phyloP scores from a whole-genome alignment of 306 rosid species.

The Dalbergia cultrata region DNA sequence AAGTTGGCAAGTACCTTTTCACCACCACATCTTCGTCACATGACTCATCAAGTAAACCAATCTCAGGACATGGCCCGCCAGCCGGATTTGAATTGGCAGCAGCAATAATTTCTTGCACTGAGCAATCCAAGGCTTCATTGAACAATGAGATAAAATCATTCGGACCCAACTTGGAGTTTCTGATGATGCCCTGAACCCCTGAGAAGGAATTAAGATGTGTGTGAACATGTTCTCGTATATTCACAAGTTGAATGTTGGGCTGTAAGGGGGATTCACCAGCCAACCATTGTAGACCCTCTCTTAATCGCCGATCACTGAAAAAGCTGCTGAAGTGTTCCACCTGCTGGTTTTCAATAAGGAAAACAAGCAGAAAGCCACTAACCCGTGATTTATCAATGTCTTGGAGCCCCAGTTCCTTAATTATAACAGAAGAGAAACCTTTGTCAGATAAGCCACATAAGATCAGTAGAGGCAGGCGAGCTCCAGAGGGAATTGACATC shows the following conservation, averaged over 20 bases:
- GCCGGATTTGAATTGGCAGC: slow-evolving; percentile 68
- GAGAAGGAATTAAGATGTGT: slow-evolving; percentile 66
- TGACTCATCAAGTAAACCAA: slow-evolving; percentile 60
- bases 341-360: slow-evolving; percentile 66
- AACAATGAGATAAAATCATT: slow-evolving; percentile 72
- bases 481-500: slow-evolving; percentile 73
- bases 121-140: slow-evolving; percentile 81
- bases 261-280: slow-evolving; percentile 85
- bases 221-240: slow-evolving; percentile 68
- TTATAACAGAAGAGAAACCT: slow-evolving; percentile 57
- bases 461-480: slow-evolving; percentile 84
- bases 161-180: slow-evolving; percentile 66
- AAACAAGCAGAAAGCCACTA: slow-evolving; percentile 67
- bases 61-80: slow-evolving; percentile 91
- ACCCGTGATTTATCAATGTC: slow-evolving; percentile 70
- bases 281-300: slow-evolving; percentile 90
- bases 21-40: slow-evolving; percentile 55
- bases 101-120: slow-evolving; percentile 61
- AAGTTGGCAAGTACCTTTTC: slow-evolving; percentile 59
- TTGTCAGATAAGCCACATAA: slow-evolving; percentile 58
- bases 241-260: slow-evolving; percentile 60
- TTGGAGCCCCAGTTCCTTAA: slow-evolving; percentile 69
- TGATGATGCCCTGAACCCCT: slow-evolving; percentile 51
- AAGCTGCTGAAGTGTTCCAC: slow-evolving; percentile 62
- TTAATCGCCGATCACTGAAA: slow-evolving; percentile 72